A percentile compares a stretch with the other conserved stretches of the same genome.
phyloP scores from a whole-genome alignment of 306 rosid genomes.

The Cicer yamashitae region DNA sequence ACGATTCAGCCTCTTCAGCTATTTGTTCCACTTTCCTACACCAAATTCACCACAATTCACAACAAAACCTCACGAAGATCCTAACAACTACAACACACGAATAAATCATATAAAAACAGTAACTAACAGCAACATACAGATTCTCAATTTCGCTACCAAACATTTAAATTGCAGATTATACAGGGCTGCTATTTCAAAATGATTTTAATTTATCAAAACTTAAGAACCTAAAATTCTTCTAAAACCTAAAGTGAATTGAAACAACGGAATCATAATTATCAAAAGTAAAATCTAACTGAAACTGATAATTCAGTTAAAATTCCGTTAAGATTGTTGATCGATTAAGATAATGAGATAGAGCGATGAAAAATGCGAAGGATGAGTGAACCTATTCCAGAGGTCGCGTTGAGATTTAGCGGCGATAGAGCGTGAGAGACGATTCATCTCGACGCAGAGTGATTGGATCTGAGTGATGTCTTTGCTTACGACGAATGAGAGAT shows the following conservation, averaged over 20 bases:
- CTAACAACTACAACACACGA: constrained; percentile 22
- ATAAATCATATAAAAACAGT: constrained; percentile 40
- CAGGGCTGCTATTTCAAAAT: neutral
- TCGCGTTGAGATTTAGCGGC: constrained; percentile 79
- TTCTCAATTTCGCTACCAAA: neutral
- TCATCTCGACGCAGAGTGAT: constrained; percentile 84
- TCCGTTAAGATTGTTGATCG: constrained; percentile 2
- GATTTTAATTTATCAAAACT: neutral
- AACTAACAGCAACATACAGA: constrained; percentile 2
- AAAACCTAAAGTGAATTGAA: neutral
- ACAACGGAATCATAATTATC: neutral
- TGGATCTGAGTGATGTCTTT: constrained; percentile 78
- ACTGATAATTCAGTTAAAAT: neutral
- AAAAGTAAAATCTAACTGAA: neutral
- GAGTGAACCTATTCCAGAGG: constrained; percentile 78
- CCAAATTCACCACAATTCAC: constrained; percentile 11
- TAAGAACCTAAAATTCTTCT: neutral
- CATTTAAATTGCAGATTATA: neutral
- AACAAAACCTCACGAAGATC: constrained; percentile 1
- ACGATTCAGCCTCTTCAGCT: constrained; percentile 83
- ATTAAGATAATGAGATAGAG: neutral
- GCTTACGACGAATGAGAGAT: constrained; percentile 64
- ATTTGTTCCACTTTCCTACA: constrained; percentile 88
- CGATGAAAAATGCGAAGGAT: neutral
- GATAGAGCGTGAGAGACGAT: constrained; percentile 75